Base-by-base conservation (phyloP, 2,329 filamentous ascomycete genomes). In the Grosmannia serpens region DNA sequence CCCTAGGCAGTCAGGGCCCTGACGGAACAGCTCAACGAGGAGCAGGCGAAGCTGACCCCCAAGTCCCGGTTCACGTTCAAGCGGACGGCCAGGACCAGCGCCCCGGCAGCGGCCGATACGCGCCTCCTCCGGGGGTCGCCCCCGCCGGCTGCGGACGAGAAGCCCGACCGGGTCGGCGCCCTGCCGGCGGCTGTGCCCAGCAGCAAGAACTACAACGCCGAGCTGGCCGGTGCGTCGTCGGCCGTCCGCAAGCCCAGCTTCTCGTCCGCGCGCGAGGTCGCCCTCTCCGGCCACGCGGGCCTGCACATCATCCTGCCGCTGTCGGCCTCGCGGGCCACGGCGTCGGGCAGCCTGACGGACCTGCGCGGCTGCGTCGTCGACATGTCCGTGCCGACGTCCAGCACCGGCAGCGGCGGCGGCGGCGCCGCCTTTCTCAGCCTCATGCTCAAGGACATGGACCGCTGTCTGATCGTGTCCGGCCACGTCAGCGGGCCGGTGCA, bases 61-160 rank as follows among this genome's bases (percentile, higher is more conserved):
- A 88, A 86, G 64, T 82, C 85, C 13, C 89, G 90, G 62, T 96
- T 96, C 72, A 82, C 87, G 57, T 96, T 96, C 77, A 95, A 75
- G 60, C 66, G 65, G 64, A 67, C 61, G 56, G 64, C 59, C 46
- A 58, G 54, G 50, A 24, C 57, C 27, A 26, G 53, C 27, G 47
- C 58, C 1, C 24, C 57, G 0, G 58, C 65, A n/a, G 67, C 69
- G 1, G 73, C 73, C 59, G 75, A 79, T 63, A 70, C 75, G 4
- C 71, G 77, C 4, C 65, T 75, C 20, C 68, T 71, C 22, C 61
- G 63, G 1, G 61, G 62, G 10, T 50, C 57, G 17, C 24, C 55
- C 29, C 33, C 53, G 63, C 58, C 58, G 56, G 31, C 51, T 60
- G 61, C 53, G 65, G 70, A 24, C 68, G 67, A 38, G 10, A 62